Base-by-base conservation (phyloP, 2,329 filamentous ascomycete species). In the Coniosporium tulheliwenetii region DNA sequence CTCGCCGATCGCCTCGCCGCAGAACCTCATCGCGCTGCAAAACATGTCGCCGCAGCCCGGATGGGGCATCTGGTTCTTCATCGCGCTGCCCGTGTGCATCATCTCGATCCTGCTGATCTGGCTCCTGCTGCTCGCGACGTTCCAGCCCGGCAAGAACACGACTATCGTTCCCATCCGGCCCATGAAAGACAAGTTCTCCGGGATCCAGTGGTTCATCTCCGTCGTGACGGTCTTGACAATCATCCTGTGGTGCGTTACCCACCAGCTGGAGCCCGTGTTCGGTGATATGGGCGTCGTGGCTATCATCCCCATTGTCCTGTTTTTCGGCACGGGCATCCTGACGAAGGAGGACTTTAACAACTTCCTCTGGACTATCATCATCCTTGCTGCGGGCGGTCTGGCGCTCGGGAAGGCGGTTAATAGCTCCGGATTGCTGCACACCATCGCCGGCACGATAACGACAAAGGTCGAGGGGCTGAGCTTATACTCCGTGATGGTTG, bases 301-400 rank as follows among this genome's bases (percentile, higher is more conserved):
- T 43, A 93, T 98, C 55, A 85, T 98, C 45, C 91, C 91, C 5
- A 81, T 98, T 39, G 82, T 93, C 2, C 70, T 95, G 35, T 98
- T 98, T 71, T 98, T 98, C 52, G 91, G 91, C 41, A 87, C 86
- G 2, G 91, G 91, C 9, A 89, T 96, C 49, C 70, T 98, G 30
- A 96, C 87, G 38, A 98, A 96, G 63, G 91, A 96, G 62, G 91
- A 98, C 63, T 98, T 98, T 59, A 98, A 98, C 69, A 98, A 98
- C 61, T 98, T 98, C 61, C 81, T 95, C 33, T 98, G 91, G 91
- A 98, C 93, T 14, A 98, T 98, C 61, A 95, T 98, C 62, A 96
- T 98, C 53, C 79, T 98, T 14, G 91, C 91, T 0, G 89, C 91
- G 0, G 91, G 91, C 37, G 91, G 91, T 7, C 66, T 98, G 30